Conservation (phyloP, 2,329 filamentous ascomycete species). For the Phoma sp. region DNA sequence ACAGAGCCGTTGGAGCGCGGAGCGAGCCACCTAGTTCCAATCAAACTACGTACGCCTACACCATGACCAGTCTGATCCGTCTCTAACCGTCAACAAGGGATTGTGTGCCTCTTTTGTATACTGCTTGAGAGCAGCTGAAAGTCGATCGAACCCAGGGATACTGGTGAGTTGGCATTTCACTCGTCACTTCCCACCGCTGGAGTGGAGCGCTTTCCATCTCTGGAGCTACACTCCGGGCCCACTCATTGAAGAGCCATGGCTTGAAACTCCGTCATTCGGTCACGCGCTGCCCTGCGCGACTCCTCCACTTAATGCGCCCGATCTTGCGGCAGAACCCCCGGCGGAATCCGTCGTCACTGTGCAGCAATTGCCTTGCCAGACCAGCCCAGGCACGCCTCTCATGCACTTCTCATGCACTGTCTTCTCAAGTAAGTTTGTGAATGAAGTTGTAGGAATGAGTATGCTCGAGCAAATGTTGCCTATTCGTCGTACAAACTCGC, state of each 20-base stretch:
- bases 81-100: conserved; percentile 43
- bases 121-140: not conserved
- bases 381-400: conserved; percentile 1
- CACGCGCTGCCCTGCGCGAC: not conserved
- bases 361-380: not conserved
- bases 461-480: conserved; percentile 4
- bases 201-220: not conserved
- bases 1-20: conserved; percentile 20
- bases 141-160: conserved; percentile 7
- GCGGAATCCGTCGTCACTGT: not conserved
- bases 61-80: conserved; percentile 34
- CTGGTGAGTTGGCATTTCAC: conserved; percentile 9
- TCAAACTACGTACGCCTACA: conserved; percentile 43
- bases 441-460: conserved; percentile 15
- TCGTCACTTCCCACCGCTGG: not conserved
- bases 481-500: conserved; percentile 7
- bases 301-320: too few relatives aligned
- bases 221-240: not conserved
- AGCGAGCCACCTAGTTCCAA: conserved; percentile 38
- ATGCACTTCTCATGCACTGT: conserved; percentile 13
- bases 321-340: not conserved
- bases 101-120: conserved; percentile 17
- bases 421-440: conserved; percentile 12
- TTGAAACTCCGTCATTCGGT: conserved; percentile 3
- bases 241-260: not conserved